A percentile compares a stretch with the other conserved stretches of the same genome.
These are phyloP conservation scores for Chlorociboria aeruginascens DNA, from an alignment of 495 filamentous ascomycete species.

Conservation along the genomic window DNA sequence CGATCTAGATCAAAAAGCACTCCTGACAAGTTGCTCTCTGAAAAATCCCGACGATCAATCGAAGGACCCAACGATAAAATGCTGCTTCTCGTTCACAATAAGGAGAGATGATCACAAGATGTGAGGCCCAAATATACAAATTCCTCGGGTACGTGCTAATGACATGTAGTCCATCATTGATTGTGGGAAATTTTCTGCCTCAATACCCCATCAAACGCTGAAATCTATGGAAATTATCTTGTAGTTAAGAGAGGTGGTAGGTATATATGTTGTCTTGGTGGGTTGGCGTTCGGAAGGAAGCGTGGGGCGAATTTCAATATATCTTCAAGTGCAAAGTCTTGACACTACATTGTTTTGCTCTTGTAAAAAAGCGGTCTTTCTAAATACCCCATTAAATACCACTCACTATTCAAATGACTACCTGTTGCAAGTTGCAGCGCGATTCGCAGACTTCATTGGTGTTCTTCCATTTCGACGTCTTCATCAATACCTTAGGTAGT, in stretches of 20 bases:
- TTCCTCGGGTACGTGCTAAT: conserved; percentile 5
- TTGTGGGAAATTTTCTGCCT: conserved; percentile 93
- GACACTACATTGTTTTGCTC: too few species aligned
- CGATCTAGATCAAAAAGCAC: conserved; percentile 89
- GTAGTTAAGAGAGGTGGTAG: background rate
- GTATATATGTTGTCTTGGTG: background rate
- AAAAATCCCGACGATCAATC: conserved; percentile 72
- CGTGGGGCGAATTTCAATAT: too few species aligned
- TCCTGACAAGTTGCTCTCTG: conserved; percentile 85
- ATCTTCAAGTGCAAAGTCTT: too few species aligned
- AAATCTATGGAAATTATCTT: background rate
- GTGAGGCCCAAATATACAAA: conserved; percentile 40
- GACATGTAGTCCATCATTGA: conserved; percentile 64
- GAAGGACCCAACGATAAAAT: conserved; percentile 64
- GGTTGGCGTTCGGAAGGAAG: too few species aligned
- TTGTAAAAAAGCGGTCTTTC: too few species aligned
- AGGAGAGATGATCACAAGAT: conserved; percentile 90
- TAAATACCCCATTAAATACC: too few species aligned
- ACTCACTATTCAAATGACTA: too few species aligned
- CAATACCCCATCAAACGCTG: conserved; percentile 28
- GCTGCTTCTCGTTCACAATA: conserved; percentile 97
- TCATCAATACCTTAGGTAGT: too few species aligned
- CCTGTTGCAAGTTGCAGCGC: too few species aligned
- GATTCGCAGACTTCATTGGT: too few species aligned
- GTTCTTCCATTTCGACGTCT: too few species aligned